Conservation (phyloP, 106 monocot species). For the Phalaenopsis equestris region DNA sequence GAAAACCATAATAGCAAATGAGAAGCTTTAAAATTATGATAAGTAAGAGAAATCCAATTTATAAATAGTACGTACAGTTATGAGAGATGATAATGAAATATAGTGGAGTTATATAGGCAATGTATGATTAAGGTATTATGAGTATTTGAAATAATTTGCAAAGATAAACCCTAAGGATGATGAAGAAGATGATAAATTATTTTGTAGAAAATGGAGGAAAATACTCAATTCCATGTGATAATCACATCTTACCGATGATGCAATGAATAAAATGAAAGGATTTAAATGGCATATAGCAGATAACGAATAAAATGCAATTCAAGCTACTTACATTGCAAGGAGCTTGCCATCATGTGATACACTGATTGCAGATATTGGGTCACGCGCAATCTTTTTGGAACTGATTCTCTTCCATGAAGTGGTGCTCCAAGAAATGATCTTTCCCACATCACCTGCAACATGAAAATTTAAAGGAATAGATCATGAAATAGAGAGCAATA, state of each 20-base stretch:
- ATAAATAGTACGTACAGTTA: too few relatives aligned
- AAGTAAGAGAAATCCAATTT: too few relatives aligned
- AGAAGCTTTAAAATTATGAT: too few relatives aligned
- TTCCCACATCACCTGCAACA: conserved; percentile 53
- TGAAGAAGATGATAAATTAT: too few relatives aligned
- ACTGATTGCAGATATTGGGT: conserved; percentile 66
- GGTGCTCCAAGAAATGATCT: conserved; percentile 59
- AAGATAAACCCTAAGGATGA: too few relatives aligned
- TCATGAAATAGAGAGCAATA: not conserved
- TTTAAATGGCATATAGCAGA: not conserved
- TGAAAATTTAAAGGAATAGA: not conserved
- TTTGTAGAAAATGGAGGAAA: not conserved
- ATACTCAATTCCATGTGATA: not conserved
- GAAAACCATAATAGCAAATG: too few relatives aligned
- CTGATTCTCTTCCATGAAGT: conserved; percentile 59
- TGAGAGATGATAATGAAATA: too few relatives aligned
- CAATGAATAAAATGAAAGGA: not conserved
- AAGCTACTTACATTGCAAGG: conserved; percentile 47
- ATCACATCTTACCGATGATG: not conserved
- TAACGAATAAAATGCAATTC: not conserved
- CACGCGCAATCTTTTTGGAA: conserved; percentile 46
- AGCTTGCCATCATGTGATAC: conserved; percentile 44
- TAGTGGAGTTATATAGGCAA: too few relatives aligned
- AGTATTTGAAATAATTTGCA: too few relatives aligned
- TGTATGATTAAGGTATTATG: too few relatives aligned